Percentiles rank a stretch among this genome's conserved stretches.
Conservation (phyloP, 2,329 filamentous ascomycete genomes). For the Leptographium radiaticola region DNA sequence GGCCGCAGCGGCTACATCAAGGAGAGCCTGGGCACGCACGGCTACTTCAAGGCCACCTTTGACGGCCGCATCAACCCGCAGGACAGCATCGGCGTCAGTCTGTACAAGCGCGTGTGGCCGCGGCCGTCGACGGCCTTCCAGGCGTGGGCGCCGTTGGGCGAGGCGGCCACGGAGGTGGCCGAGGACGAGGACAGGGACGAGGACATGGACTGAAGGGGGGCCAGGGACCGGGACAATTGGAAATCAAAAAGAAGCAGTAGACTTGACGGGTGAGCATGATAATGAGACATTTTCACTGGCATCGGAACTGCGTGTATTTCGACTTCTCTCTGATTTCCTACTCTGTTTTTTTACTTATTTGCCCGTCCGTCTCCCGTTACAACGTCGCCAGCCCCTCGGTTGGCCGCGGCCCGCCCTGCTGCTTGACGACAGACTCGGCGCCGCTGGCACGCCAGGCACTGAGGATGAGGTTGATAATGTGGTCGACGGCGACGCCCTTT, state of each 20-base stretch:
- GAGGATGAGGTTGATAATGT: conserved; percentile 77
- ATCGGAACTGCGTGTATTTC: not conserved
- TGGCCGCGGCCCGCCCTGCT: conserved; percentile 41
- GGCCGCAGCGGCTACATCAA: conserved; percentile 86
- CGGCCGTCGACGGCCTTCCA: conserved; percentile 43
- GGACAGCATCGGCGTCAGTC: conserved; percentile 80
- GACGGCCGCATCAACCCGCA: conserved; percentile 93
- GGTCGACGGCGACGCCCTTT: conserved; percentile 68
- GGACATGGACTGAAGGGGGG: conserved; percentile 15
- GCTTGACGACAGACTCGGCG: conserved; percentile 48
- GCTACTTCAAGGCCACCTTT: conserved; percentile 99
- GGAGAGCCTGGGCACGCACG: conserved; percentile 87
- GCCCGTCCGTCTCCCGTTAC: not conserved
- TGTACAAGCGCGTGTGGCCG: conserved; percentile 80
- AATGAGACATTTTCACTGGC: conserved; percentile 4
- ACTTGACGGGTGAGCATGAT: conserved; percentile 5
- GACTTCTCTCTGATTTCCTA: not conserved
- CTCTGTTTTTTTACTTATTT: not conserved
- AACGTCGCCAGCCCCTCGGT: conserved; percentile 42
- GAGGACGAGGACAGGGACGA: conserved; percentile 27
- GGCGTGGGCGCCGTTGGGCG: conserved; percentile 24
- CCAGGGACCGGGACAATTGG: not conserved
- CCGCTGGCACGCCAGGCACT: conserved; percentile 90
- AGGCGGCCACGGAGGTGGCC: conserved; percentile 13
- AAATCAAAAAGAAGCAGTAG: conserved; percentile 1